Base-by-base conservation (phyloP, 2,329 filamentous ascomycete genomes). In the Madurella mycetomatis region DNA sequence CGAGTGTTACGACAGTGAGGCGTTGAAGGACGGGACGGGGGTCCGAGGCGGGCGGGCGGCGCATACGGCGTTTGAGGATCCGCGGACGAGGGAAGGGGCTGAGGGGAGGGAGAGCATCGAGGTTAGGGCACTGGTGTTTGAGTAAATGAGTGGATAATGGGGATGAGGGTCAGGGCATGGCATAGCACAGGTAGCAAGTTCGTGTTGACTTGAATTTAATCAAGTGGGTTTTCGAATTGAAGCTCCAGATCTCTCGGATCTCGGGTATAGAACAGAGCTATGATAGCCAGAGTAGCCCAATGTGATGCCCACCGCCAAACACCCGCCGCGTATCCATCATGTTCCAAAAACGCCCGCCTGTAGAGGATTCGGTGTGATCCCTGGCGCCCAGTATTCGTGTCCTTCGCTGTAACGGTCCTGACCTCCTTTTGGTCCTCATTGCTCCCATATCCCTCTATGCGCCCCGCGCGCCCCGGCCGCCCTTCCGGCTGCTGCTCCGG, bases 21-120 rank as follows among this genome's bases (percentile, higher is more conserved):
- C 75, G 0, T 60, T 77, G 41, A 79, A 76, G 66, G 70, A 74
- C 4, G 76, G 73, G 0, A 72, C 73, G 0, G 67, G 64, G 39
- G 83, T 81, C 53, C 70, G 69, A 40, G 81, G 79, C 15, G 82
- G 82, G 0, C 69, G 81, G 47, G 73, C 82, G 46, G 84, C 90
- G 13, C 90, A 95, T 72, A 85, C 85, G 9, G 90, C 90, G 0
- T 96, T 96, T 70, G 75, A 79, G 40, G 87, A 96, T 67, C 86
- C 88, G 1, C 75, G 85, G 56, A 90, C 87, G 1, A 81, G 84
- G 2, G 72, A 77, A 16, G 87, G 85, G 44, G 89, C 87, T 4
- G 83, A 84, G 59, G 81, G 81, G 0, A 79, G 91, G 60, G 88
- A 95, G 76, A 95, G 90, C 67, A 95, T 96, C 67, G 92, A 96